Conservation (phyloP, 805 yeast species). For the Ogataea allantospora region DNA sequence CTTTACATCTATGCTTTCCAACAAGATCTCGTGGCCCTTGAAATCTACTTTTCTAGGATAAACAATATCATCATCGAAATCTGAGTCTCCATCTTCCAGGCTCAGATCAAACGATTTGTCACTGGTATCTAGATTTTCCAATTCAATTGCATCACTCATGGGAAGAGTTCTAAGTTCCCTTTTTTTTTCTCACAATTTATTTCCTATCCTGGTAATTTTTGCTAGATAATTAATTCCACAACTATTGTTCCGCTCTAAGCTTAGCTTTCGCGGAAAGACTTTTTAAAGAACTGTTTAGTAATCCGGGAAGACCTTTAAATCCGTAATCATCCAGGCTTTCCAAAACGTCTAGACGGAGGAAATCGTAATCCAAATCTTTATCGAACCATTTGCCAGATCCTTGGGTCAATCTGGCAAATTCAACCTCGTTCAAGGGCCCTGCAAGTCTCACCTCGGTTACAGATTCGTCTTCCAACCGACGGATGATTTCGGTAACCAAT, state of each 20-base stretch:
- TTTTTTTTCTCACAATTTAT: too few species aligned
- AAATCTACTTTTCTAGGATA: constrained; percentile 11
- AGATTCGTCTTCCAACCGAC: constrained; percentile 45
- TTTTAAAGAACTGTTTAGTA: constrained; percentile 54
- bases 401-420: constrained; percentile 34
- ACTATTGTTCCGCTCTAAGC: constrained; percentile 1
- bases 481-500: constrained; percentile 41
- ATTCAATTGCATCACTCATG: constrained; percentile 8
- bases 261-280: constrained; percentile 37
- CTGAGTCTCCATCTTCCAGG: not conserved
- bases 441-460: constrained; percentile 40
- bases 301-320: constrained; percentile 46
- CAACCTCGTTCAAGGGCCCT: constrained; percentile 50
- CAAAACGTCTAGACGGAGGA: constrained; percentile 44
- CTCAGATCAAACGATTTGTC: constrained; percentile 10
- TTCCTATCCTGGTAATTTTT: not conserved
- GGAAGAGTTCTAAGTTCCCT: not conserved
- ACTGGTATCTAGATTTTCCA: constrained; percentile 8
- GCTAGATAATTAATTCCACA: not conserved
- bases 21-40: constrained; percentile 24
- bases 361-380: constrained; percentile 36
- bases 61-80: constrained; percentile 6
- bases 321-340: constrained; percentile 41
- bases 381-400: constrained; percentile 26
- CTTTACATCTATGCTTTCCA: constrained; percentile 43